Percentiles rank a stretch among this genome's conserved stretches.
These are phyloP conservation scores for Hirsutella thompsonii DNA, from an alignment of 2,329 filamentous ascomycete species.

Conservation along the genomic window DNA sequence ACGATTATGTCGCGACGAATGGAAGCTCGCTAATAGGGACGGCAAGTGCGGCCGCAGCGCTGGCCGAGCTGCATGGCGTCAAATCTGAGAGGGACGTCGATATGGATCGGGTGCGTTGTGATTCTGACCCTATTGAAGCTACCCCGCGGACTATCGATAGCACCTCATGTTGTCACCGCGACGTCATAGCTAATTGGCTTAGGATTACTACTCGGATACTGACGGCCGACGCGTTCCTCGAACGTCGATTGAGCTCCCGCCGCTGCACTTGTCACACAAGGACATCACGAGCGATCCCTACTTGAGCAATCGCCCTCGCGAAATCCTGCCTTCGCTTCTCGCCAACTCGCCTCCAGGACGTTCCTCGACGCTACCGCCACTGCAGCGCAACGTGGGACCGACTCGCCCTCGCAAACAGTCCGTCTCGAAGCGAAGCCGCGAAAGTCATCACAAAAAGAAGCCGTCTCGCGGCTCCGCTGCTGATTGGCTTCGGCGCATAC, in stretches of 20 bases:
- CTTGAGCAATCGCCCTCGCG: constrained; percentile 49
- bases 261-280: constrained; percentile 43
- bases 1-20: constrained; percentile 47
- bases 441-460: constrained; percentile 68
- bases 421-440: constrained; percentile 64
- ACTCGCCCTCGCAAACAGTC: constrained; percentile 75
- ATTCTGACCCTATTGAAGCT: background rate
- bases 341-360: constrained; percentile 72
- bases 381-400: constrained; percentile 60
- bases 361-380: constrained; percentile 76
- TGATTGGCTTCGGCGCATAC: constrained; percentile 47
- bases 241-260: constrained; percentile 60
- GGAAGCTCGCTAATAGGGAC: constrained; percentile 35
- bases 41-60: constrained; percentile 66
- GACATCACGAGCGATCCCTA: constrained; percentile 65
- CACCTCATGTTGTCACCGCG: constrained; percentile 3
- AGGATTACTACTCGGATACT: constrained; percentile 59
- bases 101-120: constrained; percentile 53
- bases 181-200: background rate
- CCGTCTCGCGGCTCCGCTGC: constrained; percentile 59
- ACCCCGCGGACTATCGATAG: constrained; percentile 16
- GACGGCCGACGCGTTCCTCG: constrained; percentile 52
- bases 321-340: constrained; percentile 72
- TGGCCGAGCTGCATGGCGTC: constrained; percentile 71
- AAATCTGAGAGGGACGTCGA: constrained; percentile 69